Percentiles rank a stretch among this genome's conserved stretches.
phyloP scores from a whole-genome alignment of 192 early-diverging fungal genomes.

The Coemansia sp. region DNA sequence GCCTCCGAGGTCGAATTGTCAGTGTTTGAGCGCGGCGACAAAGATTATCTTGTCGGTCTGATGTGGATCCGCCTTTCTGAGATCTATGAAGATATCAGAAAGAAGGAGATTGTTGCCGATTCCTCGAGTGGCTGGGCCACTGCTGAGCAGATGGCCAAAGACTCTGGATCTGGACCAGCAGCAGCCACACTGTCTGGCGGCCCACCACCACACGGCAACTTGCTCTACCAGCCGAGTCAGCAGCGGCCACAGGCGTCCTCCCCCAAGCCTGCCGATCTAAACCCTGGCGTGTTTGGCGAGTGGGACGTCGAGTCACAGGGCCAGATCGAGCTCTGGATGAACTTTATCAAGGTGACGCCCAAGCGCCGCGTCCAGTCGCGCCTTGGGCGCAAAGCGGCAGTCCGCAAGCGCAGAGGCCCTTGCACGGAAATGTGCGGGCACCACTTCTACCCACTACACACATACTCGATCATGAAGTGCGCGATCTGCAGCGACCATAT shows the following conservation, averaged over 20 bases:
- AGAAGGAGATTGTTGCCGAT: slow-evolving; percentile 62
- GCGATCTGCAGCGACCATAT: slow-evolving; percentile 94
- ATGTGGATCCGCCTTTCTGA: slow-evolving; percentile 94
- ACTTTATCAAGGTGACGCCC: slow-evolving; percentile 68
- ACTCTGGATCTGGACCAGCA: slow-evolving; percentile 13
- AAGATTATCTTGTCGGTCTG: slow-evolving; percentile 74
- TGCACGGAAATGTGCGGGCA: slow-evolving; percentile 90
- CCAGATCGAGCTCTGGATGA: slow-evolving; percentile 80
- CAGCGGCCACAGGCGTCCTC: slow-evolving; percentile 1
- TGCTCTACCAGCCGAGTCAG: neutral
- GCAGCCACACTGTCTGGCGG: neutral
- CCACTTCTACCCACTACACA: slow-evolving; percentile 85
- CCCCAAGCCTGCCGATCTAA: slow-evolving; percentile 6
- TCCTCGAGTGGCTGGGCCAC: slow-evolving; percentile 58
- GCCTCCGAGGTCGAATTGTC: slow-evolving; percentile 91
- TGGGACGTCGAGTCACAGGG: slow-evolving; percentile 92
- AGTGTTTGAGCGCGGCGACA: slow-evolving; percentile 80
- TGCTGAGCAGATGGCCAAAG: slow-evolving; percentile 47
- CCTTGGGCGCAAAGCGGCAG: slow-evolving; percentile 74
- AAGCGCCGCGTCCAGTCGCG: slow-evolving; percentile 51
- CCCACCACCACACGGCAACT: neutral
- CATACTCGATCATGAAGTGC: slow-evolving; percentile 98
- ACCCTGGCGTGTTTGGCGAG: slow-evolving; percentile 49
- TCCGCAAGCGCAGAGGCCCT: slow-evolving; percentile 78
- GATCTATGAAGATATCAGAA: slow-evolving; percentile 82